Base-by-base conservation (phyloP, 257 asterid species). In the Anisodus tanguticus region DNA sequence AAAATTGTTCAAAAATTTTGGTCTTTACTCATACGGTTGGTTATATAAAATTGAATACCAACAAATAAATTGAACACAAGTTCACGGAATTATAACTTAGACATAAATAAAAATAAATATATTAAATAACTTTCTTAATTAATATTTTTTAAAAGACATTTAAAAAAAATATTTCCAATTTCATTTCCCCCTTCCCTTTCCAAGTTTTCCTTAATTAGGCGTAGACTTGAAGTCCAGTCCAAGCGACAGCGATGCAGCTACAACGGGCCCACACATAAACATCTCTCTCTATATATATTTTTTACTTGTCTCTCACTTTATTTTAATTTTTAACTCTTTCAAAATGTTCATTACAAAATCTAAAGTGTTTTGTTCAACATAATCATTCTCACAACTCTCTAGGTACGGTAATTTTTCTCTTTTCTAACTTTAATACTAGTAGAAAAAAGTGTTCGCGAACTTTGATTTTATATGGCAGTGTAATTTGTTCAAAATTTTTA, bases 181-280 rank as follows among this genome's bases (percentile, higher is more conserved):
- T 31, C 35, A 31, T 58, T 58, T 1, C 9, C 3, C 0, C 55
- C 35, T 35, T 60, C 3, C 9, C 9, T 3, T 17, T 69, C 0
- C 4, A 2, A 49, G 9, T 19, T 49, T 49, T 74, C 41, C 43
- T 77, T 77, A 53, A 26, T 53, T 76, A 6, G 63, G n/a, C 12
- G 63, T 22, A 22, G 22, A 12, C 8, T 51, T 2, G 31, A 1
- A 76, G 49, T 76, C 22, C 17, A 49, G 80, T 22, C 22, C 45
- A 77, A 77, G 81, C 64, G 13, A 77, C 81, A 53, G 10, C 26
- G 64, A 53, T n/a, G 11, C 47, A 51, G 6, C 47, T 53, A 77
- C 47, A 77, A 77, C 26, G 64, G 81, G 63, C 64, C 81, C 81
- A 53, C 17, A 26, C 16, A 77, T 26, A 77, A 26, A 53, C 63